A percentile compares a stretch with the other conserved stretches of the same genome.
These are phyloP conservation scores for Dryadomyces quercus-mongolicae DNA, from an alignment of 2,329 filamentous ascomycete species.

Conservation along the genomic window DNA sequence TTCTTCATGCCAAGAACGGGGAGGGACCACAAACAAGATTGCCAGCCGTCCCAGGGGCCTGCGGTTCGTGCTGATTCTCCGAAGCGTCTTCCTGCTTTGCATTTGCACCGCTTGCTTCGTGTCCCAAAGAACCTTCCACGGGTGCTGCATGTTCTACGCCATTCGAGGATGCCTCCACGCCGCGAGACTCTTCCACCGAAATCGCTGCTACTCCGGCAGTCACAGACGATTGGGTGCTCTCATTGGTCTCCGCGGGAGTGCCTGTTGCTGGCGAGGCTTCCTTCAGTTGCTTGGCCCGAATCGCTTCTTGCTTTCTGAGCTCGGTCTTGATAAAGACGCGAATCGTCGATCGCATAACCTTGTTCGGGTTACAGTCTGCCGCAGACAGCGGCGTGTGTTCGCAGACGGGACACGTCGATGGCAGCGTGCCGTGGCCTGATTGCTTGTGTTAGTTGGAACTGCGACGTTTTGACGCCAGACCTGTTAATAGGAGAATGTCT, in stretches of 20 bases:
- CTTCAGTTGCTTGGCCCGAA: slow-evolving; percentile 37
- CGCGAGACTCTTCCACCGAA: slow-evolving; percentile 7
- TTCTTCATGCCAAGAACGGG: neutral
- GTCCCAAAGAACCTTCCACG: slow-evolving; percentile 5
- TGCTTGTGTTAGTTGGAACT: neutral
- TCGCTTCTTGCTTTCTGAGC: slow-evolving; percentile 74
- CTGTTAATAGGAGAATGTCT: neutral
- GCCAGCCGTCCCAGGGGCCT: slow-evolving; percentile 5
- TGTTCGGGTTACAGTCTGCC: slow-evolving; percentile 79
- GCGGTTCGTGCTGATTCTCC: slow-evolving; percentile 1
- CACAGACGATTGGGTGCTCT: slow-evolving; percentile 1
- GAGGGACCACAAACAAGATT: slow-evolving; percentile 9
- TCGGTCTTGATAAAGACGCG: slow-evolving; percentile 83
- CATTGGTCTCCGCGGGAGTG: slow-evolving; percentile 26
- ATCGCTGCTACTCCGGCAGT: slow-evolving; percentile 4
- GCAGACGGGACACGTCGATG: slow-evolving; percentile 80
- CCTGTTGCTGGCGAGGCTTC: slow-evolving; percentile 24
- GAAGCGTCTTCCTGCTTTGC: slow-evolving; percentile 4
- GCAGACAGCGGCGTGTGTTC: slow-evolving; percentile 79
- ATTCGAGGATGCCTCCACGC: slow-evolving; percentile 2
- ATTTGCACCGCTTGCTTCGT: slow-evolving; percentile 6
- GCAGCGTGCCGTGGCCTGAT: slow-evolving; percentile 51
- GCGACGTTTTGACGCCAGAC: neutral
- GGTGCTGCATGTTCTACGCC: slow-evolving; percentile 7
- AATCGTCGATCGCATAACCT: slow-evolving; percentile 82